Percentiles rank a stretch among this genome's conserved stretches.
phyloP scores from a whole-genome alignment of 2,329 filamentous ascomycete genomes.

The Bretziella fagacearum region DNA sequence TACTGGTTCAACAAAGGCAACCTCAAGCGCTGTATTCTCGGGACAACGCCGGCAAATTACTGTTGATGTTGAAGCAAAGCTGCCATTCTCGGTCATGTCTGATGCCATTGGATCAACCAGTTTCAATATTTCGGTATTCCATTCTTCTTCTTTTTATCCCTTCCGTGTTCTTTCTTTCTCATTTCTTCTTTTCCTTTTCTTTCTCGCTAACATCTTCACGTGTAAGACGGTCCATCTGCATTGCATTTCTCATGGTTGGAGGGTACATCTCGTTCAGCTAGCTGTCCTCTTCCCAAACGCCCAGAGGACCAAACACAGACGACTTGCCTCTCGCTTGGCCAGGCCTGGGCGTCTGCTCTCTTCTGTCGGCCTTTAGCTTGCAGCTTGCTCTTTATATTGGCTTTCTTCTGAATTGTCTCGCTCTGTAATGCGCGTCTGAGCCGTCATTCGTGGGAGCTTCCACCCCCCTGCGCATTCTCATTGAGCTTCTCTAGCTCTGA shows the following conservation, averaged over 20 bases:
- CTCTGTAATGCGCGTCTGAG: conserved; percentile 11
- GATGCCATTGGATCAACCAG: conserved; percentile 4
- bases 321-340: not conserved
- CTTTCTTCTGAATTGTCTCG: no score
- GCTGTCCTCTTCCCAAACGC: not conserved
- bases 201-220: not conserved
- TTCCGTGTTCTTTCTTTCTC: not conserved
- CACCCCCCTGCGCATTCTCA: conserved; percentile 11
- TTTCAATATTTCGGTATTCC: not conserved
- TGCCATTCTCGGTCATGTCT: conserved; percentile 2
- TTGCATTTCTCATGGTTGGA: conserved; percentile 1
- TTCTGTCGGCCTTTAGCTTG: not conserved
- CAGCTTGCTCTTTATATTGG: no score
- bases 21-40: not conserved
- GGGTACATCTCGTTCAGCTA: not conserved
- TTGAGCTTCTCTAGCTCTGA: not conserved
- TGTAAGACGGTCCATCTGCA: not conserved
- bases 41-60: conserved; percentile 5
- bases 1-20: not conserved
- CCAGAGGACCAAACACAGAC: no score
- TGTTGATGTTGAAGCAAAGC: not conserved
- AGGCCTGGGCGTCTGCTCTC: not conserved
- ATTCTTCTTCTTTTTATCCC: not conserved
- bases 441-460: conserved; percentile 12
- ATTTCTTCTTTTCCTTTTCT: conserved; percentile 1